phyloP scores from a whole-genome alignment of 164 flowering plant genomes.

The Tinospora cordifolia region DNA sequence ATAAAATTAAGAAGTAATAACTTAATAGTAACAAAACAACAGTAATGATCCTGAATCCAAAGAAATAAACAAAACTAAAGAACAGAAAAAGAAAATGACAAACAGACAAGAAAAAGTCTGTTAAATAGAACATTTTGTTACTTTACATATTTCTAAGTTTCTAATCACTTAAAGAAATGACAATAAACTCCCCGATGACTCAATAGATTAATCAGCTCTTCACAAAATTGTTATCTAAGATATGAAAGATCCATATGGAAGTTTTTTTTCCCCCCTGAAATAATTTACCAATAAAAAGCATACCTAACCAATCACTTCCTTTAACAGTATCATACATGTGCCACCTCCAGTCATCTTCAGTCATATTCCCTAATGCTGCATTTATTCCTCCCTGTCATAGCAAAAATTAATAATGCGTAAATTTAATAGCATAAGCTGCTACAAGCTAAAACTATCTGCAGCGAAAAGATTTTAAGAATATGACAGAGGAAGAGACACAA shows the following conservation, averaged over 20 bases:
- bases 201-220: background rate
- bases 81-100: background rate
- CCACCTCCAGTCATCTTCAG: constrained; percentile 99
- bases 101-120: background rate
- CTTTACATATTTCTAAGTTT: background rate
- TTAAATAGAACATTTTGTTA: background rate
- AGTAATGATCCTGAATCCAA: background rate
- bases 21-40: no score
- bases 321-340: constrained; percentile 99
- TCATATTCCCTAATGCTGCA: constrained; percentile 97
- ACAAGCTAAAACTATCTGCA: background rate
- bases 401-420: constrained; percentile 10
- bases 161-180: background rate
- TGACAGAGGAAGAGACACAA: background rate
- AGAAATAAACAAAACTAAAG: background rate
- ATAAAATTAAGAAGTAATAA: background rate
- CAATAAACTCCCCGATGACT: background rate
- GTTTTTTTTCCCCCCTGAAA: no score
- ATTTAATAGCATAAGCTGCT: background rate
- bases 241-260: background rate
- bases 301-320: constrained; percentile 99
- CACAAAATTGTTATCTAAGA: background rate
- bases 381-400: constrained; percentile 92
- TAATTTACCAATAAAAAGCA: background rate
- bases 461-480: background rate